Conservation (phyloP, 352 stramenopile genomes). For the Pythium grandisporangium region DNA sequence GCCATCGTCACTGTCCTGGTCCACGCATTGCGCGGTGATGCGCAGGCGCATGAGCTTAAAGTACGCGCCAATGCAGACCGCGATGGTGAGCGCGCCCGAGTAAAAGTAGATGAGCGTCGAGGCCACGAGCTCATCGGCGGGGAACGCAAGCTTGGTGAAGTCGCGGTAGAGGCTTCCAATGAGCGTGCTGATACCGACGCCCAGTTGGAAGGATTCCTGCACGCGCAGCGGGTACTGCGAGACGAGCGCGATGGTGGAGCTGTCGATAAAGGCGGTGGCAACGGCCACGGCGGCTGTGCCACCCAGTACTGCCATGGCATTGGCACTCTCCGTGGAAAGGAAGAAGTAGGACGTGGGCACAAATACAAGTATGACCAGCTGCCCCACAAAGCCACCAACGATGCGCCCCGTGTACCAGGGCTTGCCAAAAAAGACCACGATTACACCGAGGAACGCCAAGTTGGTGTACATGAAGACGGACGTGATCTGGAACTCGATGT, state of each 20-base stretch:
- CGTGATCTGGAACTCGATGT: conserved; percentile 82
- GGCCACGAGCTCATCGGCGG: conserved; percentile 34
- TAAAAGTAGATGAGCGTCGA: conserved; percentile 84
- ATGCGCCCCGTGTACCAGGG: conserved; percentile 69
- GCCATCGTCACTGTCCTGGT: conserved; percentile 17
- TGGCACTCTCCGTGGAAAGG: conserved; percentile 49
- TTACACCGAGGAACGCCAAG: conserved; percentile 42
- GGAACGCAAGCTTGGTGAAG: conserved; percentile 76
- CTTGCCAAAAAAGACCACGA: conserved; percentile 51
- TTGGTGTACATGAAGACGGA: conserved; percentile 85
- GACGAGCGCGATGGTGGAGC: conserved; percentile 71
- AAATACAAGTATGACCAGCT: conserved; percentile 61
- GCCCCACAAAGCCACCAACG: conserved; percentile 67
- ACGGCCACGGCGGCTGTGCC: conserved; percentile 56
- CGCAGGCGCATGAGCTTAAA: conserved; percentile 45
- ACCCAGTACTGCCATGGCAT: conserved; percentile 53
- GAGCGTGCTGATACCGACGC: conserved; percentile 70
- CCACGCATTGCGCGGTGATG: conserved; percentile 49
- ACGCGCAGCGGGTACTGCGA: conserved; percentile 71
- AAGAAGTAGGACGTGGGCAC: conserved; percentile 76
- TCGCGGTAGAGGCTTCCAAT: conserved; percentile 79
- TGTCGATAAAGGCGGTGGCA: conserved; percentile 77
- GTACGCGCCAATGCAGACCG: conserved; percentile 66
- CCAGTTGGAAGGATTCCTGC: conserved; percentile 77
- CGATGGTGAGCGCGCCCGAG: conserved; percentile 67